Percentiles rank a stretch among this genome's conserved stretches.
Evolutionary conservation across 2,329 filamentous ascomycete genomes (phyloP).

Genomic region (Fusarium sp.): DNA sequence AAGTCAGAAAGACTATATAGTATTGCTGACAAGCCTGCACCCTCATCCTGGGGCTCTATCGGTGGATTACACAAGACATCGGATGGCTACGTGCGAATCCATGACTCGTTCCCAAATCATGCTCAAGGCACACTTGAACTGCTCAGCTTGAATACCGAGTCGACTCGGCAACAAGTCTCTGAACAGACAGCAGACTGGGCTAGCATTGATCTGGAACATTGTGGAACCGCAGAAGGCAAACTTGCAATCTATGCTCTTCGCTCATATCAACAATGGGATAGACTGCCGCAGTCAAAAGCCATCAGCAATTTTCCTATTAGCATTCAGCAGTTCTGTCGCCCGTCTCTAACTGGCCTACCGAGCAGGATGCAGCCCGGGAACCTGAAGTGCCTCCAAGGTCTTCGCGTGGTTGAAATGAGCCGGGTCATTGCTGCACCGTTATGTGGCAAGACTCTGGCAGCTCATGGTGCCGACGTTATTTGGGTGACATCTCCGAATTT

Average conservation of each 20-base stretch:
- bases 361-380: not conserved
- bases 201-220: conserved; percentile 60
- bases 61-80: conserved; percentile 62
- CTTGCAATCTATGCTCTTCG: conserved; percentile 62
- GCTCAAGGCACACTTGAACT: conserved; percentile 55
- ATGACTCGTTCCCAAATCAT: conserved; percentile 66
- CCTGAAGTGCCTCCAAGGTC: conserved; percentile 60
- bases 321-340: conserved; percentile 49
- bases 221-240: conserved; percentile 52
- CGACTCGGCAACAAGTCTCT: conserved; percentile 53
- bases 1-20: conserved; percentile 62
- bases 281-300: conserved; percentile 57
- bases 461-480: conserved; percentile 77
- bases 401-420: conserved; percentile 77
- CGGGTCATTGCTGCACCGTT: conserved; percentile 78
- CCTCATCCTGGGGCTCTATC: conserved; percentile 54
- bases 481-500: conserved; percentile 74
- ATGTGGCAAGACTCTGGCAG: conserved; percentile 73
- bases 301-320: conserved; percentile 59
- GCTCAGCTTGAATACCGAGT: conserved; percentile 50
- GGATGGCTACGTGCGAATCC: conserved; percentile 65
- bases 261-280: conserved; percentile 63
- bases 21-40: conserved; percentile 51
- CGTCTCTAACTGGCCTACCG: conserved; percentile 2
- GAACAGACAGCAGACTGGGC: conserved; percentile 54